These are phyloP conservation scores for Aphanomyces euteiches DNA, from an alignment of 352 stramenopile species.

Conservation along the genomic window DNA sequence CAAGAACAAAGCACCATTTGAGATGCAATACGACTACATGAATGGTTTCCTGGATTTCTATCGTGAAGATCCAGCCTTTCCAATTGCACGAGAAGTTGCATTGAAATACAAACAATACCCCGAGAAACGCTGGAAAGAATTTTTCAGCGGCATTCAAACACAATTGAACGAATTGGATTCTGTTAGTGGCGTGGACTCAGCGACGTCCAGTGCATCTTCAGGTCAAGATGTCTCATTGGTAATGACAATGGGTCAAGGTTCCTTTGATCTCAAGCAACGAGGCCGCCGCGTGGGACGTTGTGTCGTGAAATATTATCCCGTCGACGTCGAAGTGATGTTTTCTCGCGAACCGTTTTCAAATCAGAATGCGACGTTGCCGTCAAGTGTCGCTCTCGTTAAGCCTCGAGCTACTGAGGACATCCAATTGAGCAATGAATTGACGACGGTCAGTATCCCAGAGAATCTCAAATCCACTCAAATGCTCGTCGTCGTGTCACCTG, in stretches of 20 bases:
- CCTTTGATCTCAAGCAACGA: slow-evolving; percentile 38
- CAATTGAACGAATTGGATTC: slow-evolving; percentile 50
- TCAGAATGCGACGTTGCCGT: slow-evolving; percentile 42
- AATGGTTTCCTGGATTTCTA: slow-evolving; percentile 60
- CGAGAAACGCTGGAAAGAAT: slow-evolving; percentile 45
- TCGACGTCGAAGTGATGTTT: slow-evolving; percentile 71
- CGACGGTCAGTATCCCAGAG: slow-evolving; percentile 36
- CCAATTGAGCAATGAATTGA: slow-evolving; percentile 30
- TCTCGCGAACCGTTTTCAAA: slow-evolving; percentile 53
- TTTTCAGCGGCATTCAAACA: slow-evolving; percentile 43
- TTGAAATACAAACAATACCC: slow-evolving; percentile 40
- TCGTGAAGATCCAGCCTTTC: slow-evolving; percentile 34
- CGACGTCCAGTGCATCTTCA: slow-evolving; percentile 18
- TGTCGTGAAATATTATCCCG: slow-evolving; percentile 52
- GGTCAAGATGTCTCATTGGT: slow-evolving; percentile 18
- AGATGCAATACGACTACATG: slow-evolving; percentile 59
- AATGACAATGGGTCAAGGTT: slow-evolving; percentile 2
- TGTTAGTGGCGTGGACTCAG: slow-evolving; percentile 32
- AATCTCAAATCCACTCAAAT: slow-evolving; percentile 41
- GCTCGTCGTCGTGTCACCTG: slow-evolving; percentile 37
- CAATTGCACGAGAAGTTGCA: slow-evolving; percentile 39
- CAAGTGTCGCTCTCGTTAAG: slow-evolving; percentile 46
- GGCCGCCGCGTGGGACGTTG: slow-evolving; percentile 35
- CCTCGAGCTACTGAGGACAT: slow-evolving; percentile 42
- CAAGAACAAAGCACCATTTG: slow-evolving; percentile 3